Percentiles rank a stretch among this genome's conserved stretches.
Evolutionary conservation across 768 basidiomycete genomes (phyloP).

Genomic region (Leccinum olivaceopallidum): DNA sequence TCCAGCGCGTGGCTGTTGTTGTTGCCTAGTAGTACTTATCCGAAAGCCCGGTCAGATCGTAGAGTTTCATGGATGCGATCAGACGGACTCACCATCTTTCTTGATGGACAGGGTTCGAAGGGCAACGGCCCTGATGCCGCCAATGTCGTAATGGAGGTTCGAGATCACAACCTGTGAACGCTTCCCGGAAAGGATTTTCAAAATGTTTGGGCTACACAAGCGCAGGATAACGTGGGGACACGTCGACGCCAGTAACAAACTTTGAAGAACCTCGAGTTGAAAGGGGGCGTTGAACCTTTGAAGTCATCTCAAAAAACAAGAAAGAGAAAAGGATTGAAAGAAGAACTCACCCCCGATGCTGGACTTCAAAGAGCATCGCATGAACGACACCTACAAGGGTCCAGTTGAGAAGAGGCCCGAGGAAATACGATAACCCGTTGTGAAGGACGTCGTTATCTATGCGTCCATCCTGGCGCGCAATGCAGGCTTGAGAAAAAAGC

Average conservation of each 20-base stretch:
- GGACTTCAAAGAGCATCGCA: constrained; percentile 60
- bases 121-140: constrained; percentile 41
- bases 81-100: constrained; percentile 36
- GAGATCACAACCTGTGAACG: constrained; percentile 33
- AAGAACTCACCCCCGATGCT: constrained; percentile 49
- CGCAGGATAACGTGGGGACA: constrained; percentile 68
- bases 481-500: constrained; percentile 64
- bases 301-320: neutral
- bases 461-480: constrained; percentile 45
- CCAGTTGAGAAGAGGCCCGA: constrained; percentile 73
- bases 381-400: constrained; percentile 74
- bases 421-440: constrained; percentile 79
- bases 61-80: neutral
- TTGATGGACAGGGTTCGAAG: constrained; percentile 39
- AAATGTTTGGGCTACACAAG: constrained; percentile 58
- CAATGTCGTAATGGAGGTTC: constrained; percentile 37
- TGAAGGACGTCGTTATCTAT: constrained; percentile 68
- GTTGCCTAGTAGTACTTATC: constrained; percentile 19
- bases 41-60: neutral
- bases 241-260: constrained; percentile 58
- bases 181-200: constrained; percentile 45
- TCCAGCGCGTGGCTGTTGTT: constrained; percentile 13
- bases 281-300: constrained; percentile 47
- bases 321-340: neutral
- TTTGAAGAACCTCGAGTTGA: constrained; percentile 67